A percentile compares a stretch with the other conserved stretches of the same genome.
phyloP scores from a whole-genome alignment of 2,329 filamentous ascomycete genomes.

The Tolypocladium capitatum region DNA sequence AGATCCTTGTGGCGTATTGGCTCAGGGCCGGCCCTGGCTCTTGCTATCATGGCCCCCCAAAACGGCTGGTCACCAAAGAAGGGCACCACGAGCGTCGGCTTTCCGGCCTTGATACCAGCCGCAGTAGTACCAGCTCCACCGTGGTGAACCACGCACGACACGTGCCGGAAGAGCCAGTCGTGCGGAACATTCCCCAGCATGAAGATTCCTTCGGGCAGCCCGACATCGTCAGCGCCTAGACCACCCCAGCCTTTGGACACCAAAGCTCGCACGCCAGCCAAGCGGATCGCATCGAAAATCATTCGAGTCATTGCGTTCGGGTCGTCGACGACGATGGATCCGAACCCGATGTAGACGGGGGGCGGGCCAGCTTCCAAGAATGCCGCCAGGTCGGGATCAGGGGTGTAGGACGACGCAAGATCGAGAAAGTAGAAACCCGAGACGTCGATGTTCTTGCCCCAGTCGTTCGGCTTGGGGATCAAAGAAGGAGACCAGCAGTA shows the following conservation, averaged over 20 bases:
- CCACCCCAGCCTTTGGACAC: conserved; percentile 86
- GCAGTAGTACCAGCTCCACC: conserved; percentile 82
- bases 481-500: conserved; percentile 80
- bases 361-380: conserved; percentile 58
- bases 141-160: conserved; percentile 75
- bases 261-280: conserved; percentile 59
- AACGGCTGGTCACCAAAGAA: conserved; percentile 83
- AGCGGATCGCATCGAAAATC: conserved; percentile 57
- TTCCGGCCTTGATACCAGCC: conserved; percentile 67
- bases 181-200: conserved; percentile 80
- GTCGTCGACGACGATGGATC: conserved; percentile 69
- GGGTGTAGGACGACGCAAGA: conserved; percentile 51
- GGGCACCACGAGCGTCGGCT: conserved; percentile 70
- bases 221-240: conserved; percentile 56
- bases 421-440: conserved; percentile 68
- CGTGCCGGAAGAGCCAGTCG: conserved; percentile 76
- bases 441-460: conserved; percentile 57
- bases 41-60: conserved; percentile 66
- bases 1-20: conserved; percentile 58
- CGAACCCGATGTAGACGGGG: conserved; percentile 73
- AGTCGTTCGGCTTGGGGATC: conserved; percentile 68
- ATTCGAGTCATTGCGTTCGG: conserved; percentile 56
- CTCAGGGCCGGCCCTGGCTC: conserved; percentile 56
- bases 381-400: conserved; percentile 47
- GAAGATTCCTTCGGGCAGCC: conserved; percentile 62